Evolutionary conservation across 2,329 filamentous ascomycete genomes (phyloP), one percentile per base, ranked within the genome.

Genomic region (Fusarium setosum): DNA sequence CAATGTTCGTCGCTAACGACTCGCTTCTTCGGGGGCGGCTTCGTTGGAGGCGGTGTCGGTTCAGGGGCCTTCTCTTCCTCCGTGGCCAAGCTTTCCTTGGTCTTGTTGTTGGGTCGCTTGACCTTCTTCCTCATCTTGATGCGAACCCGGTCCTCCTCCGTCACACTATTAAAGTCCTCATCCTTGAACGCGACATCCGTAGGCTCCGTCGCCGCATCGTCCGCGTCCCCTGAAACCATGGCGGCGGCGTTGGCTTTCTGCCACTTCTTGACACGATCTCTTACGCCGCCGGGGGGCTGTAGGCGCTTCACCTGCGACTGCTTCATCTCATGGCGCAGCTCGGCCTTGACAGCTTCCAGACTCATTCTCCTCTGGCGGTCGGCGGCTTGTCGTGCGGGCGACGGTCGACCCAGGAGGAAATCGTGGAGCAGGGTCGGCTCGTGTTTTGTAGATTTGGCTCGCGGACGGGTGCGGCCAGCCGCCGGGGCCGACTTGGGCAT

Each of bases 1-100:
- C 95, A 98, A 79, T 97, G 92, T 54, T 92, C 91, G 79, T 98
- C 95, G 75, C 94, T 97, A 62, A 97, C 88, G 53, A 98, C 93
- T 65, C 94, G 88, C 83, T 97, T 97, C 80, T 93, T 94, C 15
- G 95, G 95, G 42, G 92, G 88, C 48, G 83, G 77, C 51, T 88
- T 74, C 79, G 70, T 57, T 55, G 49, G 65, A 53, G 52, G 57
- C 32, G 53, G 65, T 10, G 52, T 68, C 55, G 42, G 70, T 63
- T 68, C 50, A 10, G 65, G 65, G 37, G 68, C 47, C 11, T 63
- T 58, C 29, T 70, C 56, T n/a, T 66, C 62, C 10, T 58, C 77
- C 38, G 74, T 34, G 17, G 41, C 54, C 24, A 72, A 48, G 7
- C 63, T 64, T 67, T 65, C 67, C 64, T 59, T 77, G 24, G 65